phyloP scores from a whole-genome alignment of 306 rosid genomes.

The Abrus precatorius region DNA sequence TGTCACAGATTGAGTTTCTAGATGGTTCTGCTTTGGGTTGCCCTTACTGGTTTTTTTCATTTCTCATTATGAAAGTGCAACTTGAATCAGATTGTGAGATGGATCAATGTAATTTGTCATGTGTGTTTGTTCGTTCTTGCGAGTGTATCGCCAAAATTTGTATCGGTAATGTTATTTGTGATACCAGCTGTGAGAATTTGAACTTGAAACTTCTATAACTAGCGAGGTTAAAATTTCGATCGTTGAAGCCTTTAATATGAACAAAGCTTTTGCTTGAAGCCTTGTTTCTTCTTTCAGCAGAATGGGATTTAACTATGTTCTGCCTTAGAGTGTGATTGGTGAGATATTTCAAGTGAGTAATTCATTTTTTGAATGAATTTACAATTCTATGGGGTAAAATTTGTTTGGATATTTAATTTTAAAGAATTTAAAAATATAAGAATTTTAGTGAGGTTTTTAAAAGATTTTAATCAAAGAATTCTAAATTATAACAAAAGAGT shows the following conservation, averaged over 20 bases:
- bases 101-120: neutral
- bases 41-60: neutral
- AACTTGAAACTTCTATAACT: neutral
- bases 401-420: too few relatives aligned
- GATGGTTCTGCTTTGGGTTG: neutral
- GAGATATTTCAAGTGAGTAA: too few relatives aligned
- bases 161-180: neutral
- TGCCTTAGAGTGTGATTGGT: too few relatives aligned
- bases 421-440: too few relatives aligned
- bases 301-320: neutral
- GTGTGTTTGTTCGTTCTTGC: neutral
- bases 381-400: too few relatives aligned
- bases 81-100: neutral
- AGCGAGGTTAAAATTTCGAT: slow-evolving; percentile 2
- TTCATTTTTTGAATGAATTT: too few relatives aligned
- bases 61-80: neutral
- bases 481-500: too few relatives aligned
- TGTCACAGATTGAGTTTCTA: slow-evolving; percentile 1
- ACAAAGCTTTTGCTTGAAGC: slow-evolving; percentile 11
- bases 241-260: neutral
- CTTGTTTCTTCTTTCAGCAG: neutral
- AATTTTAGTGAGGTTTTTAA: too few relatives aligned
- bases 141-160: neutral
- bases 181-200: neutral
- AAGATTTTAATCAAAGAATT: too few relatives aligned